Evolutionary conservation across 768 basidiomycete genomes (phyloP).

Genomic region (Psilocybe tampanensis): DNA sequence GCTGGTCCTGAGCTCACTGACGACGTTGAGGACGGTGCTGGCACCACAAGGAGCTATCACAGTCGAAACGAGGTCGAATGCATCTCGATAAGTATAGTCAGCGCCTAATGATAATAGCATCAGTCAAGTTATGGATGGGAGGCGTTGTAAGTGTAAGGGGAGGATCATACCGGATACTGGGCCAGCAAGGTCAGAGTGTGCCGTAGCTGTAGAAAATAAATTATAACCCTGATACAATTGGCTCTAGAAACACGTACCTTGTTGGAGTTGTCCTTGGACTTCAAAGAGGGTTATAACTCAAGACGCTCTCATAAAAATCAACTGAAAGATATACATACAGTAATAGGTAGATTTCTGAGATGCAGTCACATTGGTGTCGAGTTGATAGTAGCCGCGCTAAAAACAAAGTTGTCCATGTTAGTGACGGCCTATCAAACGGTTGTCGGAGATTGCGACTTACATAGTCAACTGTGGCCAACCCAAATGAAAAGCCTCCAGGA

Average conservation of each 20-base stretch:
- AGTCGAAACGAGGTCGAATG: constrained; percentile 26
- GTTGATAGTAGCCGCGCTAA: constrained; percentile 27
- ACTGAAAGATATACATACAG: constrained; percentile 15
- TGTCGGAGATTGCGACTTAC: constrained; percentile 5
- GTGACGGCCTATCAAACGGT: background rate
- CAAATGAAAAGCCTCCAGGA: constrained; percentile 27
- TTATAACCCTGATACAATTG: background rate
- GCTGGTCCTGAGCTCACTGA: constrained; percentile 23
- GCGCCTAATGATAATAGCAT: constrained; percentile 11
- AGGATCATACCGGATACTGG: constrained; percentile 18
- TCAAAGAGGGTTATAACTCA: background rate
- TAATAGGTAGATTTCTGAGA: constrained; percentile 28
- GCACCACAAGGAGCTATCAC: constrained; percentile 22
- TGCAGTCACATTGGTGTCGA: constrained; percentile 24
- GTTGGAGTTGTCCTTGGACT: constrained; percentile 28
- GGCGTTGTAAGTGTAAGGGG: too few species aligned
- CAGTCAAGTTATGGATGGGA: background rate
- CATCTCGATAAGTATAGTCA: constrained; percentile 25
- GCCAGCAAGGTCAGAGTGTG: constrained; percentile 24
- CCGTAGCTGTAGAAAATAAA: constrained; percentile 17
- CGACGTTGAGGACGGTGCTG: constrained; percentile 24
- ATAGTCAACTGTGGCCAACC: constrained; percentile 25
- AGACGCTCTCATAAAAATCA: background rate
- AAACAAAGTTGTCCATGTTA: background rate
- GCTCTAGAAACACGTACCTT: constrained; percentile 14